Evolutionary conservation across 768 basidiomycete species (phyloP).

Genomic region (Boletus sp.): DNA sequence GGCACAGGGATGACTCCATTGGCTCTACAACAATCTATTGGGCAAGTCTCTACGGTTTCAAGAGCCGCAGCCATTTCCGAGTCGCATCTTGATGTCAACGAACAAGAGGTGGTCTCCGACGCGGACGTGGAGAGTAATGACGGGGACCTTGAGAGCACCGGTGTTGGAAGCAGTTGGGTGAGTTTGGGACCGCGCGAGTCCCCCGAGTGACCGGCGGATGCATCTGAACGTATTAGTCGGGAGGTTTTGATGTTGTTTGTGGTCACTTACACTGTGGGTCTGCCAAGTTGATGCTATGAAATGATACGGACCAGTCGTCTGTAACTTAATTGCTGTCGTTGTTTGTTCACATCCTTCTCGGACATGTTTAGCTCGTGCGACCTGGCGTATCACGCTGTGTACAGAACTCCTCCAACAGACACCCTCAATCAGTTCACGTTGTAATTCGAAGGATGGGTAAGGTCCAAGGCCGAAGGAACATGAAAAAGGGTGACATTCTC

Average conservation of each 20-base stretch:
- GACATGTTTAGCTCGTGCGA: background rate
- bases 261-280: background rate
- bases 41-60: constrained; percentile 6
- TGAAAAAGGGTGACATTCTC: background rate
- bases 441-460: constrained; percentile 20
- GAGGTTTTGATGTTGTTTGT: background rate
- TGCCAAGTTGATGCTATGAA: background rate
- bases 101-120: constrained; percentile 54
- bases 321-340: constrained; percentile 5
- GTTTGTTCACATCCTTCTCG: background rate
- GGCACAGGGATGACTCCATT: background rate
- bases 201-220: constrained; percentile 13
- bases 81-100: constrained; percentile 9
- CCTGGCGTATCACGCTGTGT: too few species aligned
- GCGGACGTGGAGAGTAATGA: constrained; percentile 66
- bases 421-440: background rate
- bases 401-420: background rate
- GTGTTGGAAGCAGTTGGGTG: constrained; percentile 67
- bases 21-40: constrained; percentile 1
- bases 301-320: constrained; percentile 1
- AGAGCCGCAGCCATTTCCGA: constrained; percentile 12
- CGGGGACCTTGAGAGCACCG: constrained; percentile 47
- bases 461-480: background rate
- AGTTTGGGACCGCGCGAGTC: constrained; percentile 41
- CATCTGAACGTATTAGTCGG: background rate